Evolutionary conservation across 2,329 filamentous ascomycete genomes (phyloP).

Genomic region (Gremmenia infestans): DNA sequence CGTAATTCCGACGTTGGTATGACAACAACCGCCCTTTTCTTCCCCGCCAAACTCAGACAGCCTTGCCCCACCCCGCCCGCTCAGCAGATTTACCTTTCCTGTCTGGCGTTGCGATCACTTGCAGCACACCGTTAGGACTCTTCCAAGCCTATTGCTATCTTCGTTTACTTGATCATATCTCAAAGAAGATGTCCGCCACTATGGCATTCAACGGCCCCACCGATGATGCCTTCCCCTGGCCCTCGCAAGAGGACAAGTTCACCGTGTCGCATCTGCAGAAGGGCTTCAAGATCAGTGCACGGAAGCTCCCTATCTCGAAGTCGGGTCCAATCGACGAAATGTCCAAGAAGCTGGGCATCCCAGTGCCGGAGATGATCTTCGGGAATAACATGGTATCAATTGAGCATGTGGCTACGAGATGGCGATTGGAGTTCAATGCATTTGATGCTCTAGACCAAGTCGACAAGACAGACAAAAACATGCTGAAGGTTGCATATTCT

Average conservation of each 20-base stretch:
- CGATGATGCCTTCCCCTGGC: slow-evolving; percentile 52
- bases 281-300: slow-evolving; percentile 70
- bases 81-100: not conserved
- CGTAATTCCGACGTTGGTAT: not conserved
- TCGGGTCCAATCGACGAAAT: slow-evolving; percentile 84
- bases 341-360: slow-evolving; percentile 72
- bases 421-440: slow-evolving; percentile 77
- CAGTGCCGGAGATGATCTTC: slow-evolving; percentile 98
- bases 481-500: slow-evolving; percentile 93
- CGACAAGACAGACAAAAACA: slow-evolving; percentile 85
- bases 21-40: not conserved
- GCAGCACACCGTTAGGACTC: no score
- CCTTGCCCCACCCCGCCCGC: not conserved
- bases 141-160: not conserved
- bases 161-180: not conserved
- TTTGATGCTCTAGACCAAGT: slow-evolving; percentile 84
- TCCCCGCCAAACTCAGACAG: slow-evolving; percentile 1
- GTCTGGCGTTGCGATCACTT: not conserved
- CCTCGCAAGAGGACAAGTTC: slow-evolving; percentile 45
- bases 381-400: slow-evolving; percentile 85
- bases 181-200: not conserved
- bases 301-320: slow-evolving; percentile 93
- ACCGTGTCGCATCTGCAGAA: slow-evolving; percentile 55
- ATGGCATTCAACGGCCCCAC: slow-evolving; percentile 31
- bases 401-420: slow-evolving; percentile 67